Evolutionary conservation across 1,284 basidiomycete species (phyloP), one percentile per base, ranked within the genome.

Genomic region (Sporisorium exsertum): DNA sequence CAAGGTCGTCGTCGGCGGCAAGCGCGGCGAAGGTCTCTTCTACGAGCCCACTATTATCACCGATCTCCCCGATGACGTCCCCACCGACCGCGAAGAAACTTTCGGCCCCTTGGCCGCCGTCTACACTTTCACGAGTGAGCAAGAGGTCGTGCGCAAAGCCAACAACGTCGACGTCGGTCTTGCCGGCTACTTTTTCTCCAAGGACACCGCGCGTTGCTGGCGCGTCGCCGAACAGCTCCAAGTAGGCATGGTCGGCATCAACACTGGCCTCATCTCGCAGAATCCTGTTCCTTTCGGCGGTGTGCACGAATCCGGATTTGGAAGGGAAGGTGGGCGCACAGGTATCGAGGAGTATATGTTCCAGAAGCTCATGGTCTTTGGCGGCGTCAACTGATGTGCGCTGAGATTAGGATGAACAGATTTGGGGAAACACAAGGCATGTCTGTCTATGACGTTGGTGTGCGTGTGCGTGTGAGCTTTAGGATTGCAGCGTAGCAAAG

Each of bases 151-250:
- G 64, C 89, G 89, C 80, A 87, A 92, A 62, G 95, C 96, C 33
- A 99, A 99, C 86, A 87, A 91, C 77, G 89, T 92, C 1, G 90
- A 93, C 26, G 91, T 94, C 50, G 97, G 97, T 0, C 89, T 99
- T 20, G 95, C 95, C 6, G 83, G 80, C 42, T 85, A 85, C 80
- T 85, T 85, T 47, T 85, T 75, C 80, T 79, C 78, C 58, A 88
- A 92, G 67, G 95, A 99, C 86, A 88, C 96, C 2, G 92, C 93
- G 8, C 88, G 95, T 32, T 92, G 94, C 64, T 98, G 94, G 93
- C 90, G 96, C 50, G 95, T 99, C n/a, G 94, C 95, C n/a, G 96
- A 97, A 87, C 92, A 90, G 68, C 88, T 99, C 50, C 94, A 99
- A 86, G 94, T 95, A 5, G 97, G 97, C 9, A 98, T 99, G 95